A percentile compares a stretch with the other conserved stretches of the same genome.
phyloP scores from a whole-genome alignment of 495 filamentous ascomycete genomes.

The Aspergillus cristatus region DNA sequence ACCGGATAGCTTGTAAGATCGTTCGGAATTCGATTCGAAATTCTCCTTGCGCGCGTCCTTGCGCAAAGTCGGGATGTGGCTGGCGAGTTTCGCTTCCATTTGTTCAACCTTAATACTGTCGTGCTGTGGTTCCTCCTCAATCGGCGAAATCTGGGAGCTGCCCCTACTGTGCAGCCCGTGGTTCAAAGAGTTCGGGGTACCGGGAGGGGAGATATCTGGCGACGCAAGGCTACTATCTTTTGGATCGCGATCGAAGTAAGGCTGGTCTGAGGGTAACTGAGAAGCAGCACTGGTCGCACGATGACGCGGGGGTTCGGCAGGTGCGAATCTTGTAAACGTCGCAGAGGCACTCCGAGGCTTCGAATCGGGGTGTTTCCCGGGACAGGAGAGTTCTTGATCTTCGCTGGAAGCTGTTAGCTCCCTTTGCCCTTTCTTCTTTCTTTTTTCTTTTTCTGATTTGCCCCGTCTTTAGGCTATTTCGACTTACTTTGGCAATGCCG shows the following conservation, averaged over 20 bases:
- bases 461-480: too few species aligned
- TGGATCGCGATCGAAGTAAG: background rate
- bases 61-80: conserved; percentile 15
- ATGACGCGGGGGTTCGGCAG: conserved; percentile 9
- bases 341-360: conserved; percentile 18
- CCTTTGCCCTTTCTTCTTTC: background rate
- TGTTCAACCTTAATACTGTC: background rate
- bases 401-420: conserved; percentile 5
- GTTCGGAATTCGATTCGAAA: too few species aligned
- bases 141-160: conserved; percentile 39
- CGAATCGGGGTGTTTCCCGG: conserved; percentile 4
- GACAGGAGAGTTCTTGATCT: conserved; percentile 3
- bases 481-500: conserved; percentile 35
- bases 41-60: conserved; percentile 4
- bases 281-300: conserved; percentile 8
- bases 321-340: conserved; percentile 16
- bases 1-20: too few species aligned
- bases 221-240: conserved; percentile 1
- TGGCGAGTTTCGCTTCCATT: conserved; percentile 11
- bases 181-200: conserved; percentile 21
- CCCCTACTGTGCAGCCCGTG: conserved; percentile 14
- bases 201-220: conserved; percentile 38
- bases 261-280: conserved; percentile 2
- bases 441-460: too few species aligned
- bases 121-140: conserved; percentile 24